These are phyloP conservation scores for maize (Zea mays) DNA, from an alignment of 176 grass and related monocot species.

Conservation along the genomic window DNA sequence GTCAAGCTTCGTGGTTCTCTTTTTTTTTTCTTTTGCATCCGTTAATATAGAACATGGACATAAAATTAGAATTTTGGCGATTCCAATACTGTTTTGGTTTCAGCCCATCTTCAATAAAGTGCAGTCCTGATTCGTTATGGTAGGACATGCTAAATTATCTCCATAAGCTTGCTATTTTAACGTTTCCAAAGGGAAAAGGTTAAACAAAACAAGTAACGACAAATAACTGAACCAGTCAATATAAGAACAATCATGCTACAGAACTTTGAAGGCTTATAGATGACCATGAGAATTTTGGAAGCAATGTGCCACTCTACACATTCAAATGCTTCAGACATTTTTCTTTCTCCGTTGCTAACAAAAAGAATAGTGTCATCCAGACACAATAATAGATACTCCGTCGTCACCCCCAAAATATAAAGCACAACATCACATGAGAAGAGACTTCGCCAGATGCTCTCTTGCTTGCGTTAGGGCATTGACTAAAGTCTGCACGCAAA, in stretches of 20 bases:
- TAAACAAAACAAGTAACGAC: too few species aligned
- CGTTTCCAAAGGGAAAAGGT: too few species aligned
- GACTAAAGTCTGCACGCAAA: slow-evolving; percentile 69
- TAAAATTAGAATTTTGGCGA: too few species aligned
- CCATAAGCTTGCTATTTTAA: too few species aligned
- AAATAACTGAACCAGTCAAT: too few species aligned
- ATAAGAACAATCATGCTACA: not conserved
- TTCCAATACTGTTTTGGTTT: too few species aligned
- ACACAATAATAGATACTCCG: not conserved
- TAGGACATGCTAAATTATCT: too few species aligned
- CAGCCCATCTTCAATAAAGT: too few species aligned
- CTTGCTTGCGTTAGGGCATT: slow-evolving; percentile 80
- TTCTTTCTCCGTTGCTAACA: not conserved
- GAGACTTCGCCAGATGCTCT: slow-evolving; percentile 91
- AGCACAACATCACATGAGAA: slow-evolving; percentile 67
- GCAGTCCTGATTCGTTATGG: too few species aligned
- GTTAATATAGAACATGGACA: too few species aligned
- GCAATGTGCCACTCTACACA: slow-evolving; percentile 29
- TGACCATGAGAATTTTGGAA: slow-evolving; percentile 21
- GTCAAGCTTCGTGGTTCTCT: too few species aligned
- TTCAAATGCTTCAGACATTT: slow-evolving; percentile 15
- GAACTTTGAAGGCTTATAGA: slow-evolving; percentile 13
- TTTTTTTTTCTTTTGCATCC: too few species aligned
- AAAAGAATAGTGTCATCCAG: slow-evolving; percentile 14
- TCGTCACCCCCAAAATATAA: slow-evolving; percentile 2